Base-by-base conservation (phyloP, 495 filamentous ascomycete species). In the Cercophora scortea region DNA sequence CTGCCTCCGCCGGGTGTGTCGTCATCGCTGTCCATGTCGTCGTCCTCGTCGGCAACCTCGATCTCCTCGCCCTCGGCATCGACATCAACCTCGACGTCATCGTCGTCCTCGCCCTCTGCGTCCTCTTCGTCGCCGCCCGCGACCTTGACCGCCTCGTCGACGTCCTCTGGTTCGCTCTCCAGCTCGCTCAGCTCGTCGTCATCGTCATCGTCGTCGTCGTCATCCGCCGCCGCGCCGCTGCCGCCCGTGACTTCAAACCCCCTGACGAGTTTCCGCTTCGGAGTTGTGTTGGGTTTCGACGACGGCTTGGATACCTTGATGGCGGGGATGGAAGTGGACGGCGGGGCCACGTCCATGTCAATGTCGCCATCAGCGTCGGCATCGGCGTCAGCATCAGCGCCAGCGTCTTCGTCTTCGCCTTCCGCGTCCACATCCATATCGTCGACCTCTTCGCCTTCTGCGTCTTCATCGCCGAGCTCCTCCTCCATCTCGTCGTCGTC, bases 11-110 rank as follows among this genome's bases (percentile, higher is more conserved):
- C 25, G 25, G 25, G 25, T 25, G 25, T 25, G 32, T 74, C 79
- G 34, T 79, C 84, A 59, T 89, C 87, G 53, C 78, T 82, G 53
- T 85, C 83, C 50, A 79, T 65, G 15, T 88, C 86, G 19, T 81
- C 79, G 25, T 86, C 84, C 7, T 82, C 79, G 19, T 75, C 78
- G 47, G 70, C 80, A 2, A 78, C 75, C 46, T 85, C 84, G 9
- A 83, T 83, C 7, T 85, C 84, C 17, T 80, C 81, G 6, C 75
- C 83, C 46, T 87, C 86, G 8, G 70, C 79, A 41, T 83, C 81
- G 1, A 75, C 51, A 32, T 63, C 77, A 17, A 73, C 78, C 6
- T 73, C 75, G 34, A 71, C 77, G 12, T 71, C 76, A 17, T 77
- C 78, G 11, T 74, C 74, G 32, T 74, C 74, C 10, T 73, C 77